Evolutionary conservation across 345 rosid species (phyloP).

Genomic region (Eucalyptus erythrocorys): DNA sequence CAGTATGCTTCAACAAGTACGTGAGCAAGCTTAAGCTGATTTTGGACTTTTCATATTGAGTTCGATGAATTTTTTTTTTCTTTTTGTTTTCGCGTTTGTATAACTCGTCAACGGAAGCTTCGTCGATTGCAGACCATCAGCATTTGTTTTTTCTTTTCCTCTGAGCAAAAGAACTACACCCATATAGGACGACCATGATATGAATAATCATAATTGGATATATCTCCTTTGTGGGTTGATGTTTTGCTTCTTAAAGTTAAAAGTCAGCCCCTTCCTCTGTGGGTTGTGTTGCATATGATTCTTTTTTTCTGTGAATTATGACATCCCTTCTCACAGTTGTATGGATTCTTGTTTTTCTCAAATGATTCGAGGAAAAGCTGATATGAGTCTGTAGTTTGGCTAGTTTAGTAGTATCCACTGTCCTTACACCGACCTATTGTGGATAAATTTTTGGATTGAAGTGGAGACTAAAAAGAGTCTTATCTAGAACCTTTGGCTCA

Average conservation of each 20-base stretch:
- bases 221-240: neutral
- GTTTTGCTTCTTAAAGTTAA: neutral
- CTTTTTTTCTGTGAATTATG: neutral
- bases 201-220: neutral
- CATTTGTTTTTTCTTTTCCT: neutral
- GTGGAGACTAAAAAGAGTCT: neutral
- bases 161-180: neutral
- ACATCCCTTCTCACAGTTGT: neutral
- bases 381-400: neutral
- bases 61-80: neutral
- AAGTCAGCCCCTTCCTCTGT: neutral
- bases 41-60: neutral
- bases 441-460: neutral
- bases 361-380: neutral
- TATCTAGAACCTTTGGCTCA: too few species aligned
- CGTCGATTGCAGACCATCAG: neutral
- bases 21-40: neutral
- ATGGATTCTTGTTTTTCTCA: neutral
- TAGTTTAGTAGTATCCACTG: neutral
- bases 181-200: neutral
- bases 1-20: neutral
- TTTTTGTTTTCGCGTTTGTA: neutral
- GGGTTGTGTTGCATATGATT: neutral
- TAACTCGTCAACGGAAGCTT: neutral
- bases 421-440: neutral